Evolutionary conservation across 78 protist genomes (phyloP), one percentile per base, ranked within the genome.

Genomic region (Dictyostelium capitatum): DNA sequence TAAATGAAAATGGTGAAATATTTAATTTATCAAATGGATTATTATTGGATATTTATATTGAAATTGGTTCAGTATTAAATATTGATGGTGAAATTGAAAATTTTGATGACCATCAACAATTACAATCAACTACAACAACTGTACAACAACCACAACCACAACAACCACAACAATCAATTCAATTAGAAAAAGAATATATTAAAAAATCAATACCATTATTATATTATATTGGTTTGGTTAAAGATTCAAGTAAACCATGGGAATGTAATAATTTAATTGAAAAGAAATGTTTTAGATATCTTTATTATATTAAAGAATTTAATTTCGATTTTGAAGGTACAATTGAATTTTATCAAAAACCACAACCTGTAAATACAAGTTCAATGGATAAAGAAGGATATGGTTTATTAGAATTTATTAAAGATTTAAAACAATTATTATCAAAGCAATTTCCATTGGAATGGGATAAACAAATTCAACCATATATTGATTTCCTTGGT

Each of bases 1-100:
- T 83, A 72, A 79, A 56, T 43, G 75, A 73, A 23, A 72, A 51
- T 56, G 81, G 64, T 25, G 91, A 83, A 37, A 53, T 83, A 2
- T 53, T 50, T 23, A 73, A 72, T 32, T 17, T 83, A 19, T 43
- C 80, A 11, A 79, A 54, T 37, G 20, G 37, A 17, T 54, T 72
- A 11, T 14, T 20, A 43, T 32, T 83, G 3, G 46, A 48, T 14
- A 83, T 83, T 47, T 83, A 53, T 56, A 79, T 83, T 20, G 91
- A 83, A 43, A 56, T 69, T 17, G 91, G 91, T 23, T 69, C 80
- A 12, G 37, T 64, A 12, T 51, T 83, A 30, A 8, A 69, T 25
- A 17, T 30, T 62, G 30, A 62, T 62, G 28, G 14, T 62, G 28
- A 23, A 25, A 62, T 11, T 57, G 20, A 10, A 53, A 14, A 2